Conservation (phyloP, 1,139 yeast species). For the Arxiozyma bovina region DNA sequence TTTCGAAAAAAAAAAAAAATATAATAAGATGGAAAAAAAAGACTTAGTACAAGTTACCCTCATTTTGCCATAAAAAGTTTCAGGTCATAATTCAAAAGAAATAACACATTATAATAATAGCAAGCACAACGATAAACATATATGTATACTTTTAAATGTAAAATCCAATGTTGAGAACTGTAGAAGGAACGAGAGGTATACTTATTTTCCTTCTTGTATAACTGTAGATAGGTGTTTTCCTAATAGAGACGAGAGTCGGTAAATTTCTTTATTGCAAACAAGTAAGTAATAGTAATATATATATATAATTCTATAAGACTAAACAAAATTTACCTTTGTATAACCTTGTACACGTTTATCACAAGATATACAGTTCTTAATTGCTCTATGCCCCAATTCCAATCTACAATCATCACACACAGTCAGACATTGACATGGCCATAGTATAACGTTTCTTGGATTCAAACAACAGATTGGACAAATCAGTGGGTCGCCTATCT, state of each 20-base stretch:
- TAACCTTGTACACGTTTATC: slow-evolving; percentile 59
- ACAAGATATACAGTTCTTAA: slow-evolving; percentile 80
- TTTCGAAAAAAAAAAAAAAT: too few relatives aligned
- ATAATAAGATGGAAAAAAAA: too few relatives aligned
- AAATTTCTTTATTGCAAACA: neutral
- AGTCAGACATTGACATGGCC: slow-evolving; percentile 93
- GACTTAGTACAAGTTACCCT: neutral
- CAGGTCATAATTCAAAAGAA: neutral
- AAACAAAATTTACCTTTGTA: slow-evolving; percentile 36
- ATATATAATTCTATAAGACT: neutral
- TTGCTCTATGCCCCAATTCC: slow-evolving; percentile 64
- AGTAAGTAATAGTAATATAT: neutral
- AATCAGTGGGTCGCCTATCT: slow-evolving; percentile 17
- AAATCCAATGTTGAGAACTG: too few relatives aligned
- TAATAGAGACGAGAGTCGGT: neutral
- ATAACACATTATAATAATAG: too few relatives aligned
- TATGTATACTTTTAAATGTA: too few relatives aligned
- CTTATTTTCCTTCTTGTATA: too few relatives aligned
- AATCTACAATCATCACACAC: slow-evolving; percentile 77
- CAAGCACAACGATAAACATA: too few relatives aligned
- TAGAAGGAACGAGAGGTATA: too few relatives aligned
- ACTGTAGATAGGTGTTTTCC: too few relatives aligned
- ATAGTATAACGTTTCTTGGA: slow-evolving; percentile 66
- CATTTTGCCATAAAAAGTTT: neutral
- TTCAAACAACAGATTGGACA: slow-evolving; percentile 81